These are phyloP conservation scores for Hanseniaspora nectarophila DNA, from an alignment of 805 yeast genomes.

Conservation along the genomic window DNA sequence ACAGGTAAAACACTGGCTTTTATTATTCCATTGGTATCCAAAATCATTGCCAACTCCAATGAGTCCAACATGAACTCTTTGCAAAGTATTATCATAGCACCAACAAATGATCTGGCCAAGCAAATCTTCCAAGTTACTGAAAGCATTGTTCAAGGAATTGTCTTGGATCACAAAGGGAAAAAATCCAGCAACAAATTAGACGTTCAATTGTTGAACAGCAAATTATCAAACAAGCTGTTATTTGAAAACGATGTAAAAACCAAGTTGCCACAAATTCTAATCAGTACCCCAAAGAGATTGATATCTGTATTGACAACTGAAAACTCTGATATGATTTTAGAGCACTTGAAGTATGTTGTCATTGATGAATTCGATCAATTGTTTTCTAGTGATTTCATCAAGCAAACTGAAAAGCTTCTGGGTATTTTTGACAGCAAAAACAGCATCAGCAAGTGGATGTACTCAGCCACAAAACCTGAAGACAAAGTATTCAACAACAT, in stretches of 20 bases:
- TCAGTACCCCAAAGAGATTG: conserved; percentile 80
- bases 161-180: conserved; percentile 16
- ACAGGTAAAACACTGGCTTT: conserved; percentile 94
- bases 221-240: conserved; percentile 47
- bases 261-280: conserved; percentile 62
- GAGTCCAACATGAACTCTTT: conserved; percentile 32
- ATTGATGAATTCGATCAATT: conserved; percentile 94
- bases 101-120: conserved; percentile 85
- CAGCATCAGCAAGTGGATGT: conserved; percentile 58
- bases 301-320: conserved; percentile 56
- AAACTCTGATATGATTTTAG: conserved; percentile 47
- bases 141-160: conserved; percentile 36
- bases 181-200: background rate
- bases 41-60: conserved; percentile 27
- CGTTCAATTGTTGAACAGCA: conserved; percentile 15
- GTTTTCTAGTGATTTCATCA: conserved; percentile 74
- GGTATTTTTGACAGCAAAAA: conserved; percentile 30
- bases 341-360: conserved; percentile 55
- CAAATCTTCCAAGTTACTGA: conserved; percentile 67
- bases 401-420: conserved; percentile 80
- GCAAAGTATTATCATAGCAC: conserved; percentile 72
- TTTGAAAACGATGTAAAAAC: conserved; percentile 30
- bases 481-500: conserved; percentile 1
- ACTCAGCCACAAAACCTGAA: conserved; percentile 62
- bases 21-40: conserved; percentile 67